These are phyloP conservation scores for Artemisia princeps DNA, from an alignment of 140 eudicot genomes.

Conservation along the genomic window DNA sequence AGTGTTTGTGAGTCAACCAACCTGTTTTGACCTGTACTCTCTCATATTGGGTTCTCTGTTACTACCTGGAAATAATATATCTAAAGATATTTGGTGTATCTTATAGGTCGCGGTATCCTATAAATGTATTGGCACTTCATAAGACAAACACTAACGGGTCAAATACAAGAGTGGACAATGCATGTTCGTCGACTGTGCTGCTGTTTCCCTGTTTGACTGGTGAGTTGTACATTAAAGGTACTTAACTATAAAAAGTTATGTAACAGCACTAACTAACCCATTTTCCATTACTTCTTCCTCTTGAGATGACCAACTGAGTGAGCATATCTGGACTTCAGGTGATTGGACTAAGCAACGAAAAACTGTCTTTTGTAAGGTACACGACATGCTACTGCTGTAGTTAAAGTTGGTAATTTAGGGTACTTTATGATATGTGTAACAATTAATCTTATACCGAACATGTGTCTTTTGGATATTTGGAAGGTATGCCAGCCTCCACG, in stretches of 20 bases:
- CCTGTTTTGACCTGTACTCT: not conserved
- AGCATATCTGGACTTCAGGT: constrained; percentile 64
- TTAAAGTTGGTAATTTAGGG: not conserved
- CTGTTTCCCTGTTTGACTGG: constrained; percentile 44
- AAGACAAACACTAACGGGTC: constrained; percentile 69
- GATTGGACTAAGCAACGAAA: constrained; percentile 11
- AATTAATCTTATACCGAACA: constrained; percentile 5
- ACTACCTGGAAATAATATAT: not conserved
- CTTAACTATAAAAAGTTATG: not conserved
- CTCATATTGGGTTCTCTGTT: not conserved
- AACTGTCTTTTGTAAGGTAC: constrained; percentile 56
- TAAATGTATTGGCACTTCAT: constrained; percentile 64
- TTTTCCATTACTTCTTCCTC: constrained; percentile 88
- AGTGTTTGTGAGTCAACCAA: not conserved
- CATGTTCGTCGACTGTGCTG: constrained; percentile 61
- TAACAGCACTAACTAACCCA: constrained; percentile 30
- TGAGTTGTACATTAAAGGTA: constrained; percentile 18
- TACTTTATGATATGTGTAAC: too few relatives aligned
- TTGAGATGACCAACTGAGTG: constrained; percentile 61
- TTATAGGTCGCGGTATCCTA: constrained; percentile 67
- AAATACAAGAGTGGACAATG: constrained; percentile 76
- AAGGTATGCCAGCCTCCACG: constrained; percentile 45
- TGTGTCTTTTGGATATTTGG: constrained; percentile 25
- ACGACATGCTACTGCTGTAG: not conserved
- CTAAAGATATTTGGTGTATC: not conserved